Percentiles rank a stretch among this genome's conserved stretches.
Conservation (phyloP, 139 green algal species). For the Closterium sp. region DNA sequence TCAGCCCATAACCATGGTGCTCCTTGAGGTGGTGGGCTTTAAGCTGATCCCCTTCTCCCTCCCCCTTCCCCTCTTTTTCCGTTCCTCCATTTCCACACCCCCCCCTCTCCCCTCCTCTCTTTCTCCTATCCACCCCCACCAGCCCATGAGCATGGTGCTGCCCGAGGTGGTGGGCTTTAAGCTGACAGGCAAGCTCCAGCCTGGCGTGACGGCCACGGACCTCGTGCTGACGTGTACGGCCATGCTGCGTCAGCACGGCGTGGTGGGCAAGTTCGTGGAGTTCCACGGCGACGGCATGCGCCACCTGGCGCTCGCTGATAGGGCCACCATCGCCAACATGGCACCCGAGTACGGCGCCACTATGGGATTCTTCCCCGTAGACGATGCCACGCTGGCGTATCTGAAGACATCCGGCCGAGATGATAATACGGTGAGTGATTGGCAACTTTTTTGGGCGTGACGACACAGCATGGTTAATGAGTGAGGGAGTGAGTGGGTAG, state of each 20-base stretch:
- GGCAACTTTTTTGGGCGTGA: too few species aligned
- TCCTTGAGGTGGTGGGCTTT: slow-evolving; percentile 48
- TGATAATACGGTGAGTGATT: slow-evolving; percentile 33
- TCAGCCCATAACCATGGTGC: slow-evolving; percentile 52
- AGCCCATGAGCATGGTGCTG: slow-evolving; percentile 55
- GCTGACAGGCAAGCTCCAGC: slow-evolving; percentile 37
- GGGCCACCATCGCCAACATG: slow-evolving; percentile 57
- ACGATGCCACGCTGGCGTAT: slow-evolving; percentile 47
- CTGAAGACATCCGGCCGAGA: slow-evolving; percentile 35
- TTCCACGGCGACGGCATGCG: slow-evolving; percentile 51
- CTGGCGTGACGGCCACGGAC: slow-evolving; percentile 47
- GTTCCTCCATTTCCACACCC: too few species aligned
- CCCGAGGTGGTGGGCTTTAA: slow-evolving; percentile 52
- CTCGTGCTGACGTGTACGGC: slow-evolving; percentile 50
- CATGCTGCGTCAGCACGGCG: slow-evolving; percentile 51
- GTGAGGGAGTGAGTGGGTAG: too few species aligned
- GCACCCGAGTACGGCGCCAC: slow-evolving; percentile 55
- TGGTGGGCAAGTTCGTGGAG: slow-evolving; percentile 57
- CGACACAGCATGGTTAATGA: too few species aligned
- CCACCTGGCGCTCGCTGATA: slow-evolving; percentile 52
- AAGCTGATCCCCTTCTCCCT: slow-evolving; percentile 15
- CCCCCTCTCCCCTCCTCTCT: neutral
- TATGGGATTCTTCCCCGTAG: slow-evolving; percentile 58
- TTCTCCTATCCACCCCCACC: neutral
- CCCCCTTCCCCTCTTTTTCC: too few species aligned